A percentile compares a stretch with the other conserved stretches of the same genome.
phyloP scores from a whole-genome alignment of 1,284 basidiomycete genomes.

The Cutaneotrichosporon cutaneum region DNA sequence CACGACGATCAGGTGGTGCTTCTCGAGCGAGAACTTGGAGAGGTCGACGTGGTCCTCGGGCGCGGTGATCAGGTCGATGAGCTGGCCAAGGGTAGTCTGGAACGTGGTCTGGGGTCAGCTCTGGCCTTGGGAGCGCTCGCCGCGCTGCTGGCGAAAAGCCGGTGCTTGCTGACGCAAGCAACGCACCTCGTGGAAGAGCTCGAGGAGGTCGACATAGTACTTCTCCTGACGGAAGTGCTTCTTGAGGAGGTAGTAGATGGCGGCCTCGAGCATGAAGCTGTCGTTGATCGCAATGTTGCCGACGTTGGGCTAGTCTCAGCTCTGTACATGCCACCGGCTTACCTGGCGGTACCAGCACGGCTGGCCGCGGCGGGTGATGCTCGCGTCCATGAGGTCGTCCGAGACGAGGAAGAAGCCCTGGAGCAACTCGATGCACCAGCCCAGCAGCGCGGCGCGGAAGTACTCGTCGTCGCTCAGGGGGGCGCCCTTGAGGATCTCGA shows the following conservation, averaged over 20 bases:
- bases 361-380: conserved; percentile 93
- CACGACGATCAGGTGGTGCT: conserved; percentile 91
- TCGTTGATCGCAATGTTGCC: conserved; percentile 94
- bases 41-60: conserved; percentile 87
- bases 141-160: conserved; percentile 25
- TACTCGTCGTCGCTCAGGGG: conserved; percentile 73
- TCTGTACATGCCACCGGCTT: too few relatives aligned
- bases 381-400: conserved; percentile 96
- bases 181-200: conserved; percentile 78
- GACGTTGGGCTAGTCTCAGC: conserved; percentile 66
- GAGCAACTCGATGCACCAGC: conserved; percentile 96
- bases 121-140: background rate
- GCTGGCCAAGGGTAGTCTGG: conserved; percentile 94
- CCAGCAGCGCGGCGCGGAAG: conserved; percentile 81
- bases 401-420: conserved; percentile 98
- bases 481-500: conserved; percentile 78
- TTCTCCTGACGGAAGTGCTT: conserved; percentile 77
- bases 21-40: conserved; percentile 74
- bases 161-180: too few relatives aligned
- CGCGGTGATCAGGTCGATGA: conserved; percentile 93
- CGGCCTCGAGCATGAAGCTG: conserved; percentile 91
- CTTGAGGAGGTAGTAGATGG: conserved; percentile 89
- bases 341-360: conserved; percentile 94
- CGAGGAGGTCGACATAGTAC: conserved; percentile 85
- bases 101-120: conserved; percentile 63